Conservation (phyloP, 768 basidiomycete genomes). For the Calvatia gigantea region DNA sequence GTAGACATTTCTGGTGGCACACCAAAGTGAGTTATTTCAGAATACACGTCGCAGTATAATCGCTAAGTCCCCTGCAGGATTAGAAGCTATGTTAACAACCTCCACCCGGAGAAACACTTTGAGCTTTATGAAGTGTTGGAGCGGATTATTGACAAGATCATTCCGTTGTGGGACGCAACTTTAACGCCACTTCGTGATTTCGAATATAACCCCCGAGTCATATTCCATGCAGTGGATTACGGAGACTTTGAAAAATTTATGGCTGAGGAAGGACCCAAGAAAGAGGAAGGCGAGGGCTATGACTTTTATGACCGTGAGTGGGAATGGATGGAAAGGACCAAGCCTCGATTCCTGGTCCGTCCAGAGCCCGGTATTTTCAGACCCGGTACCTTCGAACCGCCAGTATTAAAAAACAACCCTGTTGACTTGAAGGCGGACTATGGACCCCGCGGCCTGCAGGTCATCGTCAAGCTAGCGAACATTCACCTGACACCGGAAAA, state of each 20-base stretch:
- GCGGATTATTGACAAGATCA: conserved; percentile 21
- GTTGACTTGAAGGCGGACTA: not conserved
- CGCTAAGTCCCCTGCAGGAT: conserved; percentile 12
- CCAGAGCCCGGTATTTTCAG: conserved; percentile 14
- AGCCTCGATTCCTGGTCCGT: conserved; percentile 21
- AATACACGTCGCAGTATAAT: too few relatives aligned
- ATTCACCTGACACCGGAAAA: conserved; percentile 19
- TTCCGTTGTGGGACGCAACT: conserved; percentile 27
- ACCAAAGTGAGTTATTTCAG: conserved; percentile 15
- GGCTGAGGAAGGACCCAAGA: too few relatives aligned
- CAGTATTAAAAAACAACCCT: conserved; percentile 22
- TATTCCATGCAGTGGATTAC: not conserved
- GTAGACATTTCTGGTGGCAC: conserved; percentile 14
- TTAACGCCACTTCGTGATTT: conserved; percentile 16
- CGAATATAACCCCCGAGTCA: not conserved
- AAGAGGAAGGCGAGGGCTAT: not conserved
- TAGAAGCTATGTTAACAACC: conserved; percentile 37
- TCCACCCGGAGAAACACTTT: conserved; percentile 26
- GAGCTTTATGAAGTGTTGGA: conserved; percentile 24
- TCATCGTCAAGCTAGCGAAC: conserved; percentile 19
- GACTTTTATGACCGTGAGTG: not conserved
- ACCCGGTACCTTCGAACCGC: conserved; percentile 15
- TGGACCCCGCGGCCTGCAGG: conserved; percentile 12
- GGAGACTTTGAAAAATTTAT: not conserved
- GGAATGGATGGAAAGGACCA: not conserved